Base-by-base conservation (phyloP, 768 basidiomycete species). In the Pleurotus citrinopileatus region DNA sequence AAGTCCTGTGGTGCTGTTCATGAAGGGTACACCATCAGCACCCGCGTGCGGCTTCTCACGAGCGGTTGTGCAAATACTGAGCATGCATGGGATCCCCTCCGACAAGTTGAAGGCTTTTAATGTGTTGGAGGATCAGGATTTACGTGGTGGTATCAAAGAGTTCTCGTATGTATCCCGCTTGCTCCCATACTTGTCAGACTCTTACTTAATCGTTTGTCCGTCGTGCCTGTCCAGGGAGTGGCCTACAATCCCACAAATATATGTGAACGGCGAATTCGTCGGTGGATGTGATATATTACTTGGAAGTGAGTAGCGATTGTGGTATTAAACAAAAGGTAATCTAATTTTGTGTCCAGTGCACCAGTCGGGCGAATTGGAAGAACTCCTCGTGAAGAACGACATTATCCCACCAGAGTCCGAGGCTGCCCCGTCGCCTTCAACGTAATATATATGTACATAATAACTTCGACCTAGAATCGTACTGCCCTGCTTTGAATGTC, bases 11-110 rank as follows among this genome's bases (percentile, higher is more conserved):
- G 97, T 99, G 1, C 75, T 98, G 3, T 98, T 99, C 75, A 98
- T 99, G 96, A 99, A 99, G 67, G 97, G 97, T 8, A 93, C 89
- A 13, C 93, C 91, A 0, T 78, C 84, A 20, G 66, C 76, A 4
- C 96, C 96, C 1, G 86, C 94, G 62, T 98, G 96, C 57, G 96
- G 96, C 10, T 99, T 98, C 80, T 97, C 94, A 15, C 82, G 96
- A 47, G 96, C 96, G 0, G 94, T 89, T 0, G 81, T 94, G 26
- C 95, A 98, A 67, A 84, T 98, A 43, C 78, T 99, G 47, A 91
- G 92, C 44, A 69, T 91, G 34, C 88, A 95, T 38, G 85, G 86
- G 22, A 92, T 98, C 0, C 82, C 88, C 0, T 57, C 72, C 1
- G 86, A 90, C 65, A 94, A 94, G 71, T 67, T 98, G 65, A 81